Evolutionary conservation across 495 filamentous ascomycete genomes (phyloP).

Genomic region (Cudoniella acicularis): DNA sequence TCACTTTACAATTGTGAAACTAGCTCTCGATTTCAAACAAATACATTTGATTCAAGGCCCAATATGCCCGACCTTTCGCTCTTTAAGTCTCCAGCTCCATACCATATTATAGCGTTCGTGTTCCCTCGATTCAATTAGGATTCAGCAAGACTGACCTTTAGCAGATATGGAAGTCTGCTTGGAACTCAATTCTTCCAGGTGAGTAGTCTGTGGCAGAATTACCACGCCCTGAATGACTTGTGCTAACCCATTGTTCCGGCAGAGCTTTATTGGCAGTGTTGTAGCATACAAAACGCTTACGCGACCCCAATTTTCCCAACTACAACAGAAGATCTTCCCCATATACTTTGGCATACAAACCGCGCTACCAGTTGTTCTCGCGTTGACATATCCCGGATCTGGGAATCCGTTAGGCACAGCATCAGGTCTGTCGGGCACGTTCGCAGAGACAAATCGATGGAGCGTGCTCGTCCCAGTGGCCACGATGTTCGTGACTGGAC

Average conservation of each 20-base stretch:
- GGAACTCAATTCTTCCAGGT: conserved; percentile 80
- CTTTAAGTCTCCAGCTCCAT: conserved; percentile 61
- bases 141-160: conserved; percentile 8
- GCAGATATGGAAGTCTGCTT: conserved; percentile 74
- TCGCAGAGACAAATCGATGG: conserved; percentile 52
- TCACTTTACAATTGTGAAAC: neutral
- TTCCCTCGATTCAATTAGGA: neutral
- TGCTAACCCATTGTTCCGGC: neutral
- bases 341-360: conserved; percentile 83
- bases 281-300: conserved; percentile 70
- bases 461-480: conserved; percentile 61
- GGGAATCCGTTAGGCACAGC: conserved; percentile 28
- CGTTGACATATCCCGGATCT: conserved; percentile 72
- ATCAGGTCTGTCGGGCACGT: conserved; percentile 50
- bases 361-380: conserved; percentile 63
- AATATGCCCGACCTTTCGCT: conserved; percentile 42
- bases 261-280: conserved; percentile 78
- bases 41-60: neutral
- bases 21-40: neutral
- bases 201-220: conserved; percentile 16
- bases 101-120: conserved; percentile 70
- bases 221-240: neutral
- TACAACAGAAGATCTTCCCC: conserved; percentile 79
- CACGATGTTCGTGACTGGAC: conserved; percentile 56
- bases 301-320: conserved; percentile 71